Percentiles rank a stretch among this genome's conserved stretches.
Evolutionary conservation across 2,329 filamentous ascomycete species (phyloP).

Genomic region (Scorias spongiosa): DNA sequence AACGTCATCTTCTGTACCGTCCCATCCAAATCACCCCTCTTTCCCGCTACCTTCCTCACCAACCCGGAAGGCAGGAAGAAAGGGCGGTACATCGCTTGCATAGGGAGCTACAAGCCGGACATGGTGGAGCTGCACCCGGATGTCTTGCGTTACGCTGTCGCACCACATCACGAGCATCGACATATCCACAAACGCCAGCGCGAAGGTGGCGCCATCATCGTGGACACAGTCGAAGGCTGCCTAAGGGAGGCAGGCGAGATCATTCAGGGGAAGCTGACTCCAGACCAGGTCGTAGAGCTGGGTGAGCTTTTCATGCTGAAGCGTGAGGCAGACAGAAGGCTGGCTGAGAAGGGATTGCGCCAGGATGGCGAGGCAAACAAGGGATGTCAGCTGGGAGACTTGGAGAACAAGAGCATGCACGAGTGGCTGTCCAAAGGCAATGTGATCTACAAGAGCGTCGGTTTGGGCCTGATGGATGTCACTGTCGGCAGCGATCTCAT

Average conservation of each 20-base stretch:
- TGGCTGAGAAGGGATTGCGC: conserved; percentile 11
- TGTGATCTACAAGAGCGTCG: conserved; percentile 56
- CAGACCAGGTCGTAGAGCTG: conserved; percentile 68
- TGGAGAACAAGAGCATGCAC: conserved; percentile 12
- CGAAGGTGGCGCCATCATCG: conserved; percentile 44
- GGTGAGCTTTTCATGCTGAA: conserved; percentile 63
- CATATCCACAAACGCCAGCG: conserved; percentile 52
- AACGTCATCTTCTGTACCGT: conserved; percentile 86
- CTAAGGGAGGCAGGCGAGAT: conserved; percentile 77
- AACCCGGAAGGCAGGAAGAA: conserved; percentile 54
- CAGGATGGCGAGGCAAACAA: conserved; percentile 1
- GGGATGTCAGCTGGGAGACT: conserved; percentile 11
- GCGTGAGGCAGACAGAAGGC: conserved; percentile 31
- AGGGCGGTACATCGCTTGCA: conserved; percentile 55
- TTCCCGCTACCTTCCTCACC: conserved; percentile 58
- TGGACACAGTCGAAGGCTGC: conserved; percentile 60
- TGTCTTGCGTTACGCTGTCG: conserved; percentile 50
- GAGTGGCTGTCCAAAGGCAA: conserved; percentile 41
- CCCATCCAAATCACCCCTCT: conserved; percentile 57
- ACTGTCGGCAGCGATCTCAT: conserved; percentile 46
- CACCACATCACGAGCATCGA: conserved; percentile 32
- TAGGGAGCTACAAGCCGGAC: conserved; percentile 53
- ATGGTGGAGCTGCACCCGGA: conserved; percentile 78
- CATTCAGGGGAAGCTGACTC: conserved; percentile 57
- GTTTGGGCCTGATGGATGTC: conserved; percentile 53